Conservation (phyloP, 768 basidiomycete species). For the Chalciporus piperatus region DNA sequence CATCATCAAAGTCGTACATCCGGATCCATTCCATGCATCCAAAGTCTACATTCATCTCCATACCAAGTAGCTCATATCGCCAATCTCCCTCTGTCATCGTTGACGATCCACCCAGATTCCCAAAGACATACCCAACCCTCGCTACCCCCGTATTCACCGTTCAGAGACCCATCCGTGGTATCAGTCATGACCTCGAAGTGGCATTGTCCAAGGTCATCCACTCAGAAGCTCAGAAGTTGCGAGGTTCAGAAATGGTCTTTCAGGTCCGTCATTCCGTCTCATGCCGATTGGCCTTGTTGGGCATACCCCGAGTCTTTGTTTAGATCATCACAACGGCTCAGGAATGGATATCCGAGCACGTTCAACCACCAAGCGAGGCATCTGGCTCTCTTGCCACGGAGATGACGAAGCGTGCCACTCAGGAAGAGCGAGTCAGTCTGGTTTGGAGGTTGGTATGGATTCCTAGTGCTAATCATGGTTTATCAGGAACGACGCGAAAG, state of each 20-base stretch:
- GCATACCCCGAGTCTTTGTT: background rate
- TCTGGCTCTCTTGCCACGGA: constrained; percentile 72
- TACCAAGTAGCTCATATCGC: constrained; percentile 51
- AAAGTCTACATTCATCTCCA: constrained; percentile 67
- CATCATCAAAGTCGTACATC: constrained; percentile 67
- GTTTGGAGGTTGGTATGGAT: background rate
- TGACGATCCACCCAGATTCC: constrained; percentile 48
- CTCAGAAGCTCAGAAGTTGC: constrained; percentile 58
- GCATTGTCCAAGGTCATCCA: constrained; percentile 60
- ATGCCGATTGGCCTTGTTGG: background rate
- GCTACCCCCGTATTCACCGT: constrained; percentile 67
- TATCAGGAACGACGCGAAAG: constrained; percentile 50
- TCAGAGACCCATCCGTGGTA: constrained; percentile 59
- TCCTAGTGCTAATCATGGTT: background rate
- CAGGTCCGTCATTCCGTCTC: constrained; percentile 43
- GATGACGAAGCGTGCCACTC: constrained; percentile 71
- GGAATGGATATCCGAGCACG: constrained; percentile 64
- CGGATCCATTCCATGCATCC: constrained; percentile 50
- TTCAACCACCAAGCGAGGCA: constrained; percentile 55
- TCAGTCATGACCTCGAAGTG: constrained; percentile 54
- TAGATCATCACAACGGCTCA: constrained; percentile 67
- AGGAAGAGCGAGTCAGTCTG: constrained; percentile 59
- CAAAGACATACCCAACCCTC: constrained; percentile 77
- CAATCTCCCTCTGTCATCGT: background rate
- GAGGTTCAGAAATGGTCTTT: constrained; percentile 78